phyloP scores from a whole-genome alignment of 75 land plant genomes.

The Larix kaempferi region DNA sequence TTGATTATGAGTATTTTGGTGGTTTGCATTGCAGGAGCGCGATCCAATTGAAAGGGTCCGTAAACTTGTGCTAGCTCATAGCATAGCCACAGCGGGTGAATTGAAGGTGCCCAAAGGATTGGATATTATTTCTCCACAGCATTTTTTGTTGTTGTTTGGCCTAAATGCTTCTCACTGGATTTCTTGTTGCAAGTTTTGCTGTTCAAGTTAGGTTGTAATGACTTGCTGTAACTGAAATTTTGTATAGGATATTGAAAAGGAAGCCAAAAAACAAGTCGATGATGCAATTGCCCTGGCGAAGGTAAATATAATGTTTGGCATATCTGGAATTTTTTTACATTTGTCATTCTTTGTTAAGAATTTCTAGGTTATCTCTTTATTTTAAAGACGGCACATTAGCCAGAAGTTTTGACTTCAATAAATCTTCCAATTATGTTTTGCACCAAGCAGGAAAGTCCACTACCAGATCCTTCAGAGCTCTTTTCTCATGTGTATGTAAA shows the following conservation, averaged over 20 bases:
- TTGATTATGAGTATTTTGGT: background rate
- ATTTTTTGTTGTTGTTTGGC: background rate
- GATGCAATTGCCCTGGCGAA: constrained; percentile 91
- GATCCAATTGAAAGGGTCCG: constrained; percentile 97
- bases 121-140: constrained; percentile 4
- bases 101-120: constrained; percentile 62
- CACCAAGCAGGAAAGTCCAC: constrained; percentile 72
- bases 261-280: constrained; percentile 89
- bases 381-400: background rate
- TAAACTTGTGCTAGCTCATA: constrained; percentile 68
- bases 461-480: constrained; percentile 86
- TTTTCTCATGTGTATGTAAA: constrained; percentile 77
- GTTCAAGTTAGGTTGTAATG: background rate
- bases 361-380: background rate
- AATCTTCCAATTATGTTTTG: background rate
- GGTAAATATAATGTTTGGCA: constrained; percentile 31
- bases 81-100: constrained; percentile 76
- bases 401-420: background rate
- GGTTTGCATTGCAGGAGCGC: constrained; percentile 65
- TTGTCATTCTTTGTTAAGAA: background rate
- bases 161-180: background rate
- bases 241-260: constrained; percentile 83
- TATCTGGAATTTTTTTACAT: background rate
- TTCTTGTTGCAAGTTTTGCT: background rate
- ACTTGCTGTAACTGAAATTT: background rate